These are phyloP conservation scores for Oehlia diaphana DNA, from an alignment of 192 early-diverging fungal species.

Conservation along the genomic window DNA sequence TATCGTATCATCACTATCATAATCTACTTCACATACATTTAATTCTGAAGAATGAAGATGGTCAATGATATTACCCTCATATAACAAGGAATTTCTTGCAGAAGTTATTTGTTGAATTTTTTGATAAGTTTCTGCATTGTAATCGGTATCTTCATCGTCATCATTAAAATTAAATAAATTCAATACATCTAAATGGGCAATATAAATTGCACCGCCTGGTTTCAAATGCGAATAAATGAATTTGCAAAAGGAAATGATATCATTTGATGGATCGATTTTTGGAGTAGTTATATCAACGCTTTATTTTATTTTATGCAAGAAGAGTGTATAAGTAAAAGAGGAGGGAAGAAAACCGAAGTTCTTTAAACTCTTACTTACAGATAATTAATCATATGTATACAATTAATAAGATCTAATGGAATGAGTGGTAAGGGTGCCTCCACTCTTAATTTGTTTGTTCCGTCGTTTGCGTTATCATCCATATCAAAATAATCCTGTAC, in stretches of 20 bases:
- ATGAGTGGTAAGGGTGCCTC: not conserved
- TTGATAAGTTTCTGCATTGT: not conserved
- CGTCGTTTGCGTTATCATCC: not conserved
- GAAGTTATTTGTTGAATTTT: too few species aligned
- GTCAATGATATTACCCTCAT: slow-evolving; percentile 7
- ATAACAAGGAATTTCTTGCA: not conserved
- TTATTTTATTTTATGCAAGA: not conserved
- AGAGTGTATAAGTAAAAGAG: too few species aligned
- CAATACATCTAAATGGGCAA: not conserved
- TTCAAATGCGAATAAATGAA: not conserved
- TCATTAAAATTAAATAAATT: not conserved
- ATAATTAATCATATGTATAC: slow-evolving; percentile 1
- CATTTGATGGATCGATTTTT: not conserved
- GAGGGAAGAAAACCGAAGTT: not conserved
- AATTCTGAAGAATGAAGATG: not conserved
- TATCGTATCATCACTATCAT: not conserved
- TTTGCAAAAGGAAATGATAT: not conserved
- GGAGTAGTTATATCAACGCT: not conserved
- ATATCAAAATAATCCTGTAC: slow-evolving; percentile 1
- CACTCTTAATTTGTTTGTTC: too few species aligned
- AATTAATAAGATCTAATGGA: slow-evolving; percentile 5
- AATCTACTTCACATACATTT: not conserved
- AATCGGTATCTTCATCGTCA: not conserved
- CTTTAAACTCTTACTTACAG: not conserved
- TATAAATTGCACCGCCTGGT: slow-evolving; percentile 5